phyloP scores from a whole-genome alignment of 495 filamentous ascomycete species.

The Amorphotheca resinae region DNA sequence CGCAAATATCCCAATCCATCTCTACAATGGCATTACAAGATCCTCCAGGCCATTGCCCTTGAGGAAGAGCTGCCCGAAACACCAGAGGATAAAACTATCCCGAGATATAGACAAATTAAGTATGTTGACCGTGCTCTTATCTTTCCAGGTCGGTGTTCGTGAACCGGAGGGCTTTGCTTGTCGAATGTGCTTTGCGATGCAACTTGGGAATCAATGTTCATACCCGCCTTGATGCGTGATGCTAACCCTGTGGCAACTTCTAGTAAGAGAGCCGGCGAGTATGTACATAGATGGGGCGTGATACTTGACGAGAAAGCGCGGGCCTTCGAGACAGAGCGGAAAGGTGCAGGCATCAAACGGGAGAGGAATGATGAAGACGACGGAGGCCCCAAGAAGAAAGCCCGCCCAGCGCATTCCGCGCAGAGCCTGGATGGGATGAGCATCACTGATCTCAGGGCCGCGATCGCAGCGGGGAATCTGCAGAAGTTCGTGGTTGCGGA shows the following conservation, averaged over 20 bases:
- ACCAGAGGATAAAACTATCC: slow-evolving; percentile 64
- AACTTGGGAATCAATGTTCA: too few relatives aligned
- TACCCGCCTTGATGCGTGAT: too few relatives aligned
- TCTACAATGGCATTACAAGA: slow-evolving; percentile 96
- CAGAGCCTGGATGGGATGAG: slow-evolving; percentile 8
- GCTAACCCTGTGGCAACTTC: slow-evolving; percentile 43
- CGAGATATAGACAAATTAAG: slow-evolving; percentile 43
- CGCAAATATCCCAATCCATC: slow-evolving; percentile 84
- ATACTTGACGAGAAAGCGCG: slow-evolving; percentile 42
- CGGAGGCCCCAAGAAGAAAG: slow-evolving; percentile 11
- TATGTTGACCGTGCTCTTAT: slow-evolving; percentile 19
- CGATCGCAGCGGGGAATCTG: slow-evolving; percentile 46
- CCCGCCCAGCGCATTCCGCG: not conserved
- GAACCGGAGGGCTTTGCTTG: not conserved
- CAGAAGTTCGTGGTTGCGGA: slow-evolving; percentile 59
- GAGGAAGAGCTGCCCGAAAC: slow-evolving; percentile 77
- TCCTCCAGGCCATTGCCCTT: slow-evolving; percentile 82
- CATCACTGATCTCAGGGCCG: slow-evolving; percentile 47
- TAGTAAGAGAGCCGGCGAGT: slow-evolving; percentile 69
- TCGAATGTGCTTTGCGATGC: too few relatives aligned
- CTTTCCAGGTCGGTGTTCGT: too few relatives aligned
- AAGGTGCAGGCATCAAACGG: slow-evolving; percentile 29
- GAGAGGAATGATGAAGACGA: slow-evolving; percentile 7
- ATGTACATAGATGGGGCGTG: slow-evolving; percentile 65
- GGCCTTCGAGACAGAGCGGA: slow-evolving; percentile 27